Evolutionary conservation across 2,329 filamentous ascomycete species (phyloP).

Genomic region (Reticulascus tulasneorum): DNA sequence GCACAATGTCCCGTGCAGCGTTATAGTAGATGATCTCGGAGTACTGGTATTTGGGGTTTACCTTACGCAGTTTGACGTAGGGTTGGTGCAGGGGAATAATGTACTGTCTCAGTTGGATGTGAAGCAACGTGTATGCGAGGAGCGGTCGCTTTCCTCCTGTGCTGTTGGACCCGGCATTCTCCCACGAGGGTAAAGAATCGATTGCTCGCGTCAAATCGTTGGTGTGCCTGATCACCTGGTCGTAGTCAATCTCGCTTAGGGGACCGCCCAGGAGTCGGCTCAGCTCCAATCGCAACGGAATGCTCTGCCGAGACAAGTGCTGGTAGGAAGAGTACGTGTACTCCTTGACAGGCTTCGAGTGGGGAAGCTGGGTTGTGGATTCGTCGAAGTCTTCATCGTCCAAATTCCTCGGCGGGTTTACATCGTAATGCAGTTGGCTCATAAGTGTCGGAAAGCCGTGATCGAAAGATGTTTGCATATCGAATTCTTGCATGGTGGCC

Average conservation of each 20-base stretch:
- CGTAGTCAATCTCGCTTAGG: slow-evolving; percentile 53
- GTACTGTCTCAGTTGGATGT: slow-evolving; percentile 58
- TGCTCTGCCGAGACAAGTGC: slow-evolving; percentile 51
- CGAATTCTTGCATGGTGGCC: slow-evolving; percentile 59
- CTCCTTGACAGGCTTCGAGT: slow-evolving; percentile 45
- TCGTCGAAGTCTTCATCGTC: slow-evolving; percentile 56
- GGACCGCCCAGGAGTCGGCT: slow-evolving; percentile 53
- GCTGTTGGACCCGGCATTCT: slow-evolving; percentile 28
- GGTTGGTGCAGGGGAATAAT: slow-evolving; percentile 59
- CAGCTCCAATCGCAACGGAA: slow-evolving; percentile 53
- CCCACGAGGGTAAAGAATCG: slow-evolving; percentile 56
- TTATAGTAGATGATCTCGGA: slow-evolving; percentile 63
- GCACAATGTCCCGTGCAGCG: slow-evolving; percentile 56
- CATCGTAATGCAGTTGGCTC: slow-evolving; percentile 53
- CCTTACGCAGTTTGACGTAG: slow-evolving; percentile 55
- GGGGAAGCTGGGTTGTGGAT: slow-evolving; percentile 45
- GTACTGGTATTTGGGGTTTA: slow-evolving; percentile 58
- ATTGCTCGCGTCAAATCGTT: slow-evolving; percentile 60
- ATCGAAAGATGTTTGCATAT: slow-evolving; percentile 59
- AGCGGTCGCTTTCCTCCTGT: slow-evolving; percentile 49
- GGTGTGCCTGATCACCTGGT: slow-evolving; percentile 57
- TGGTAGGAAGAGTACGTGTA: slow-evolving; percentile 60
- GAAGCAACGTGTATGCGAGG: slow-evolving; percentile 55
- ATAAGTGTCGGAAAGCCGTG: slow-evolving; percentile 56
- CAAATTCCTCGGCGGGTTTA: slow-evolving; percentile 52